Base-by-base conservation (phyloP, 2,329 filamentous ascomycete species). In the Clarireedia paspali region DNA sequence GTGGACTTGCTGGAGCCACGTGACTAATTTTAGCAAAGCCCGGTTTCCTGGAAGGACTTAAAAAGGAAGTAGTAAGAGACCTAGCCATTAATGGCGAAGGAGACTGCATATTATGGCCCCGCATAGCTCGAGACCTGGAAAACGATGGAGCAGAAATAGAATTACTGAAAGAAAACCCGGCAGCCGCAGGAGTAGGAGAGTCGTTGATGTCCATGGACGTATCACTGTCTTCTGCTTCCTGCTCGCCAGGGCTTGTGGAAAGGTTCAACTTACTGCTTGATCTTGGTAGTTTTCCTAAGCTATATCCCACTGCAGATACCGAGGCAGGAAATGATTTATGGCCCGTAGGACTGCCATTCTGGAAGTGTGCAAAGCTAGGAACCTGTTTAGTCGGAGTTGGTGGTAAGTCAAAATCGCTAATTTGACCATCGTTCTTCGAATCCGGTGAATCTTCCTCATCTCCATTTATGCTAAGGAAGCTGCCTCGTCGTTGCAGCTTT, bases 351-450 rank as follows among this genome's bases (percentile, higher is more conserved):
- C 68, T 70, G 14, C 65, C 67, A 50, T 62, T 62, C 20, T 63
- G 57, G 36, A 47, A 38, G 15, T 50, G 53, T 14, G 57, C 49
- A 46, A 62, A 42, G 70, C 74, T 55, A 73, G 73, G 57, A 68
- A 74, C 71, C 62, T 83, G 83, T 71, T 96, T 97, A 0, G 94
- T 97, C 0, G 94, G 94, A 1, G 94, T 99, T 1, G 92, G 91
- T n/a, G 92, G 91, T 56, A 92, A 76, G 50, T 96, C 91, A 40
- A 74, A 77, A 57, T 91, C 89, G 53, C 78, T 77, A 5, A 74
- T 71, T 63, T 85, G 82, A 61, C 76, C 79, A 56, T 84, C 81
- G 62, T 79, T 75, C 62, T 81, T 78, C 56, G 79, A 74, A 50
- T 95, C 89, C 42, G 67, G 67, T 46, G 68, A 70, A 42, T 58